Evolutionary conservation across 495 filamentous ascomycete genomes (phyloP).

Genomic region (Hypoxylon fuscum): DNA sequence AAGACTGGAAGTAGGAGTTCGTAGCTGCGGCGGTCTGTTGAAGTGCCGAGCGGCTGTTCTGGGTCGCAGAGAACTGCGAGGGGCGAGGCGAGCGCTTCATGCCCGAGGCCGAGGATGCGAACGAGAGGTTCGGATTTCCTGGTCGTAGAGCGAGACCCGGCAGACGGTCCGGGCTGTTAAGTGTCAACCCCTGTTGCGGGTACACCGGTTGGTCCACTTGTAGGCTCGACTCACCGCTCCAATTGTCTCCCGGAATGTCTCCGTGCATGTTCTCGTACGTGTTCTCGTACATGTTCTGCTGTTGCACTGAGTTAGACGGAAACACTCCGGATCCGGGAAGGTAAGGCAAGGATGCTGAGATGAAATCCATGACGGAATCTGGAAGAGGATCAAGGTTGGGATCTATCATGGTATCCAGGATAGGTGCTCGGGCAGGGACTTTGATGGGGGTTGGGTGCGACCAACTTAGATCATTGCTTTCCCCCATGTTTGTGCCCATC

Average conservation of each 20-base stretch:
- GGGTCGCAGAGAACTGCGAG: conserved; percentile 29
- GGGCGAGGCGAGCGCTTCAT: conserved; percentile 29
- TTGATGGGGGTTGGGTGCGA: background rate
- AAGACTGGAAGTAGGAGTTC: conserved; percentile 46
- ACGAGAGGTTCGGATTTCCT: conserved; percentile 42
- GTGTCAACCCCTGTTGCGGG: background rate
- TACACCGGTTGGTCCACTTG: background rate
- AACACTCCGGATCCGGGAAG: background rate
- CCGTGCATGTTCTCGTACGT: too few relatives aligned
- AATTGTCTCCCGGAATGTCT: conserved; percentile 16
- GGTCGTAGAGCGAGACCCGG: conserved; percentile 40
- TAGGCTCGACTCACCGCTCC: conserved; percentile 37
- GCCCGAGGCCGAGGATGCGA: conserved; percentile 27
- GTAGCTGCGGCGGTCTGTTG: conserved; percentile 33
- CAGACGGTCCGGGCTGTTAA: conserved; percentile 36
- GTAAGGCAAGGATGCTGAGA: background rate
- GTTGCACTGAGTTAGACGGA: conserved; percentile 35
- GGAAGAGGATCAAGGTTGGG: too few relatives aligned
- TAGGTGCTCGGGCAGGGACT: background rate
- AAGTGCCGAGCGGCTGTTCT: conserved; percentile 28
- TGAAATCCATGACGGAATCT: too few relatives aligned
- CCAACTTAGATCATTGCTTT: conserved; percentile 33
- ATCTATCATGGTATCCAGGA: too few relatives aligned
- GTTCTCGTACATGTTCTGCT: conserved; percentile 25
- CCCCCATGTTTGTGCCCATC: too few relatives aligned